These are phyloP conservation scores for Suillus hirtellus DNA, from an alignment of 768 basidiomycete genomes.

Conservation along the genomic window DNA sequence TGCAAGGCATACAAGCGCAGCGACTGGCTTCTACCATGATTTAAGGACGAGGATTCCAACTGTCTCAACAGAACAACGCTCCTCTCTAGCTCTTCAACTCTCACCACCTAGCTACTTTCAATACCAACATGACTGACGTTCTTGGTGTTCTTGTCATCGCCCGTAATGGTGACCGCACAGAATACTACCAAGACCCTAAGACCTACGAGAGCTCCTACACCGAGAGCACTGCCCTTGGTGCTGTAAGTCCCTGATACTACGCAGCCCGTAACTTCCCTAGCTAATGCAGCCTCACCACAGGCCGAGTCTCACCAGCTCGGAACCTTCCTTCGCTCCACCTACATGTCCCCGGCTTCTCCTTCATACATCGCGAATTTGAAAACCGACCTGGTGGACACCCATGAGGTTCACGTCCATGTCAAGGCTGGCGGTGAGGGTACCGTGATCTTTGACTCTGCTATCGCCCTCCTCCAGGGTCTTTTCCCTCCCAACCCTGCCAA, in stretches of 20 bases:
- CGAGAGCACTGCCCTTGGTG: slow-evolving; percentile 75
- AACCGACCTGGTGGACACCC: slow-evolving; percentile 69
- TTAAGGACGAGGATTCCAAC: slow-evolving; percentile 1
- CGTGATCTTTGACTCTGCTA: slow-evolving; percentile 83
- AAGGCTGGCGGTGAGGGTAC: slow-evolving; percentile 84
- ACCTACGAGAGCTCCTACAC: slow-evolving; percentile 64
- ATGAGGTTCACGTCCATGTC: slow-evolving; percentile 72
- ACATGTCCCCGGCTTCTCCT: slow-evolving; percentile 62
- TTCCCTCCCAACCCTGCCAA: slow-evolving; percentile 77
- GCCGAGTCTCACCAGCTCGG: slow-evolving; percentile 70
- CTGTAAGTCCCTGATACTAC: slow-evolving; percentile 41
- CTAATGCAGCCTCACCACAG: slow-evolving; percentile 35
- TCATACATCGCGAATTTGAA: slow-evolving; percentile 69
- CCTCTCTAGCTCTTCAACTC: slow-evolving; percentile 1
- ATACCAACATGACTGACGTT: slow-evolving; percentile 44
- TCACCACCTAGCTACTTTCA: slow-evolving; percentile 6
- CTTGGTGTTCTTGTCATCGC: slow-evolving; percentile 78
- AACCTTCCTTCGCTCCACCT: slow-evolving; percentile 57
- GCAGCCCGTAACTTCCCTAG: background rate
- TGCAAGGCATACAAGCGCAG: background rate
- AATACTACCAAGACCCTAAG: slow-evolving; percentile 69
- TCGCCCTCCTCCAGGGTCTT: slow-evolving; percentile 82
- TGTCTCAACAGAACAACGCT: slow-evolving; percentile 15
- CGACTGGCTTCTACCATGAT: background rate
- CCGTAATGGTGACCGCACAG: slow-evolving; percentile 75